These are phyloP conservation scores for Typha latifolia DNA, from an alignment of 176 grass and related monocot genomes.

Conservation along the genomic window DNA sequence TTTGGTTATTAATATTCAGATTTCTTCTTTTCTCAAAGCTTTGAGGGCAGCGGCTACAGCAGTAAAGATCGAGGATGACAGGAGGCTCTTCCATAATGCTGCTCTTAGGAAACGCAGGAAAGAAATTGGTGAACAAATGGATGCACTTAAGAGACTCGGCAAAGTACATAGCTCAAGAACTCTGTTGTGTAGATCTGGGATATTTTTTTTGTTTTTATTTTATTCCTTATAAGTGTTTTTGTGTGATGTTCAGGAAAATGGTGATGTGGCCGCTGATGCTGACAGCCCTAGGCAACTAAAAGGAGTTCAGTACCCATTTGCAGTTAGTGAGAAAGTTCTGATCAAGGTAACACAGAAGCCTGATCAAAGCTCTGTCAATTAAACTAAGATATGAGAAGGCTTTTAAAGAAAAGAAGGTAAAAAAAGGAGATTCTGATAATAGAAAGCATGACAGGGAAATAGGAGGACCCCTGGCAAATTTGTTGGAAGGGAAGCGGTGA, in stretches of 20 bases:
- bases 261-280: slow-evolving; percentile 26
- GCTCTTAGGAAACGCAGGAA: slow-evolving; percentile 60
- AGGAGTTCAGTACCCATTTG: slow-evolving; percentile 64
- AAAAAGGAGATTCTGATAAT: slow-evolving; percentile 2
- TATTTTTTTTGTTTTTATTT: slow-evolving; percentile 6
- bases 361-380: not conserved
- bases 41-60: slow-evolving; percentile 64
- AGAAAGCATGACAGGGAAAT: slow-evolving; percentile 47
- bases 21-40: slow-evolving; percentile 32
- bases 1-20: slow-evolving; percentile 16
- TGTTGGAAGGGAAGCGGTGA: slow-evolving; percentile 69
- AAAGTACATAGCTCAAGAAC: slow-evolving; percentile 23
- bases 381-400: not conserved
- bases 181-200: not conserved
- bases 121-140: slow-evolving; percentile 44
- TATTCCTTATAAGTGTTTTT: not conserved
- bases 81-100: slow-evolving; percentile 51
- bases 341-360: slow-evolving; percentile 36
- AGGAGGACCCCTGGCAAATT: slow-evolving; percentile 62
- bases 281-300: slow-evolving; percentile 28
- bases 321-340: slow-evolving; percentile 53
- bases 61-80: slow-evolving; percentile 75
- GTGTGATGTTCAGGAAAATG: slow-evolving; percentile 34
- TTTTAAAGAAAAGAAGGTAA: not conserved
- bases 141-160: slow-evolving; percentile 27